A percentile compares a stretch with the other conserved stretches of the same genome.
Evolutionary conservation across 306 rosid species (phyloP).

Genomic region (Mucuna pruriens): DNA sequence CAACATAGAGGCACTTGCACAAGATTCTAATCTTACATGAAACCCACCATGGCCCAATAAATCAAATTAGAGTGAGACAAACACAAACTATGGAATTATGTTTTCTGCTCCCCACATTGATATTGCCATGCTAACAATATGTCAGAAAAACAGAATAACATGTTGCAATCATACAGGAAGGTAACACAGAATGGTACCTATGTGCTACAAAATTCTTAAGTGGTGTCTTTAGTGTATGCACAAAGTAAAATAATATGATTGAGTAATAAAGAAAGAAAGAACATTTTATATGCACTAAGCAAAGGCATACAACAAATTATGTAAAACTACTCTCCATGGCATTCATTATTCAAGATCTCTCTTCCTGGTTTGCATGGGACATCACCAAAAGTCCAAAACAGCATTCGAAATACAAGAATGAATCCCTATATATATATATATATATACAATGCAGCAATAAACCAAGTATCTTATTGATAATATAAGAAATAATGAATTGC

Average conservation of each 20-base stretch:
- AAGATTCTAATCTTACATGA: conserved; percentile 20
- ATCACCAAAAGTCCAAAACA: conserved; percentile 30
- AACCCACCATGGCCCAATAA: not conserved
- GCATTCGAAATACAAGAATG: conserved; percentile 15
- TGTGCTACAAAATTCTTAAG: not conserved
- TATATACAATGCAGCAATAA: not conserved
- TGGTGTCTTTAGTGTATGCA: conserved; percentile 1
- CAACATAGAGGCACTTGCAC: conserved; percentile 16
- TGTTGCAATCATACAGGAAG: conserved; percentile 8
- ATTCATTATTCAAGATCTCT: conserved; percentile 34
- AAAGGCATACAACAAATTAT: conserved; percentile 14
- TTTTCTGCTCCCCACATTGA: not conserved
- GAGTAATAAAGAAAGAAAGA: not conserved
- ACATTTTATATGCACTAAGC: conserved; percentile 23
- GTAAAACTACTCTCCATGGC: conserved; percentile 11
- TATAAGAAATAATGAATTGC: not conserved
- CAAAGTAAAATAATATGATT: conserved; percentile 14
- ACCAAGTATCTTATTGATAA: not conserved
- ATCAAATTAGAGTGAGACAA: not conserved
- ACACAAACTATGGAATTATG: not conserved
- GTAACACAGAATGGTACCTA: conserved; percentile 15
- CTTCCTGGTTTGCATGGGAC: conserved; percentile 24
- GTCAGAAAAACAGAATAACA: not conserved
- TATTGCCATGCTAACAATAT: not conserved
- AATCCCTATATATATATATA: not conserved